Conservation (phyloP, 2,329 filamentous ascomycete genomes). For the Rutstroemia sp. region DNA sequence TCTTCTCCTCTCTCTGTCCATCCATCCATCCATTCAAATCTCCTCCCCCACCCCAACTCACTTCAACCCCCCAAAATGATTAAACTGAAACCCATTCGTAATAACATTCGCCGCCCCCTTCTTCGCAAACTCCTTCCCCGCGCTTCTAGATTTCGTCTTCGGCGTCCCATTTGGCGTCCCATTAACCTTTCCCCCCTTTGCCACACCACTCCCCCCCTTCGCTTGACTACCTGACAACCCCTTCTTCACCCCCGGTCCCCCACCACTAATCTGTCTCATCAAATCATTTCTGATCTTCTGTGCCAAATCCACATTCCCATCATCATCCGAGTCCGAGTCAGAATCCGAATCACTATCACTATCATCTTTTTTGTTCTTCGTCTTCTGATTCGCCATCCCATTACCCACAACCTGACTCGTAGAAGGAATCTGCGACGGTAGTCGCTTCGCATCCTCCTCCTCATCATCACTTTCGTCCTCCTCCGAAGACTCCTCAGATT, state of each 20-base stretch:
- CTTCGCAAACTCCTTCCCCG: constrained; percentile 7
- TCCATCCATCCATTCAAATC: neutral
- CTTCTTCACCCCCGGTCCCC: neutral
- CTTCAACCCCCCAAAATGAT: constrained; percentile 1
- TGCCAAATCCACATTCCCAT: neutral
- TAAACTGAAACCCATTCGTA: constrained; percentile 8
- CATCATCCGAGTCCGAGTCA: constrained; percentile 1
- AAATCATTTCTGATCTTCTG: neutral
- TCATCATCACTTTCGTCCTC: constrained; percentile 13
- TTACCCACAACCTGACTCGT: neutral
- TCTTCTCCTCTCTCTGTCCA: neutral
- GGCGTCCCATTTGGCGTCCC: neutral
- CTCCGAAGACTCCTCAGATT: constrained; percentile 5
- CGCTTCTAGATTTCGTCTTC: constrained; percentile 4
- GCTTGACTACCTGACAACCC: neutral
- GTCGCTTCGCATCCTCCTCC: constrained; percentile 11
- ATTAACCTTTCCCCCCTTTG: neutral
- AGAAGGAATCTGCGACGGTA: neutral
- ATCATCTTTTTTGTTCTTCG: neutral
- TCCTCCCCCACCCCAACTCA: neutral
- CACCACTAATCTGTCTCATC: neutral
- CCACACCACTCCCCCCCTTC: neutral
- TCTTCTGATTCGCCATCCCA: neutral
- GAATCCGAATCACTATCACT: constrained; percentile 8
- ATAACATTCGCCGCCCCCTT: neutral